Evolutionary conservation across 1,139 yeast genomes (phyloP).

Genomic region (Williopsis jadinii): DNA sequence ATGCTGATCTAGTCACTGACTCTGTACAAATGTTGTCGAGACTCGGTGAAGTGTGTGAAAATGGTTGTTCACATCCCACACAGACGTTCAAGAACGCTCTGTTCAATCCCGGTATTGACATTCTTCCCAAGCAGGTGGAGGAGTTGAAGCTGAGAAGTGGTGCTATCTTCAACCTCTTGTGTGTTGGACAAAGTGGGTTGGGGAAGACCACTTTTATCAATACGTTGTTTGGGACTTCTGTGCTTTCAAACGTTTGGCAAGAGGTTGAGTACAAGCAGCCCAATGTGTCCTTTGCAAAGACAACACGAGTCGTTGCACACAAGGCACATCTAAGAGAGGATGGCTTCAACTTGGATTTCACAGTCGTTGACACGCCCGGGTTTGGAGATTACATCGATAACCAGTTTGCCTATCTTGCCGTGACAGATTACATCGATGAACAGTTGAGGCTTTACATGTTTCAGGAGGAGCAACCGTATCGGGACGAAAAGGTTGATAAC

Average conservation of each 20-base stretch:
- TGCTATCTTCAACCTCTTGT: conserved; percentile 48
- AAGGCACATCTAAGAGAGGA: conserved; percentile 43
- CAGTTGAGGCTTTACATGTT: conserved; percentile 52
- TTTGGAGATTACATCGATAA: conserved; percentile 71
- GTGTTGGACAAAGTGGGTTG: conserved; percentile 52
- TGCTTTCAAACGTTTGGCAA: conserved; percentile 22
- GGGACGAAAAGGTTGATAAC: conserved; percentile 42
- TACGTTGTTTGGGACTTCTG: conserved; percentile 38
- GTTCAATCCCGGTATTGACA: conserved; percentile 20
- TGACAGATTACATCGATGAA: conserved; percentile 51
- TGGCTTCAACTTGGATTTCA: conserved; percentile 43
- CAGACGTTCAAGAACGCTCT: no score
- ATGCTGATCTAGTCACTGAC: no score
- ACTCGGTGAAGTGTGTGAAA: no score
- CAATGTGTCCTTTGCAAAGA: conserved; percentile 20
- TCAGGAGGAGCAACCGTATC: conserved; percentile 67
- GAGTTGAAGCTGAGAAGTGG: conserved; percentile 34
- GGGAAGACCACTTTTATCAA: conserved; percentile 49
- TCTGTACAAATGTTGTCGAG: no score
- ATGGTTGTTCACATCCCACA: no score
- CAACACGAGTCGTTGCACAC: conserved; percentile 32
- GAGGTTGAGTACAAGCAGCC: conserved; percentile 9
- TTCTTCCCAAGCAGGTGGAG: conserved; percentile 24
- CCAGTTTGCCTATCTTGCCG: conserved; percentile 49
- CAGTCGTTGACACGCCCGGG: conserved; percentile 68